These are phyloP conservation scores for Arabidopsis thaliana DNA, from an alignment of 345 rosid genomes.

Conservation along the genomic window DNA sequence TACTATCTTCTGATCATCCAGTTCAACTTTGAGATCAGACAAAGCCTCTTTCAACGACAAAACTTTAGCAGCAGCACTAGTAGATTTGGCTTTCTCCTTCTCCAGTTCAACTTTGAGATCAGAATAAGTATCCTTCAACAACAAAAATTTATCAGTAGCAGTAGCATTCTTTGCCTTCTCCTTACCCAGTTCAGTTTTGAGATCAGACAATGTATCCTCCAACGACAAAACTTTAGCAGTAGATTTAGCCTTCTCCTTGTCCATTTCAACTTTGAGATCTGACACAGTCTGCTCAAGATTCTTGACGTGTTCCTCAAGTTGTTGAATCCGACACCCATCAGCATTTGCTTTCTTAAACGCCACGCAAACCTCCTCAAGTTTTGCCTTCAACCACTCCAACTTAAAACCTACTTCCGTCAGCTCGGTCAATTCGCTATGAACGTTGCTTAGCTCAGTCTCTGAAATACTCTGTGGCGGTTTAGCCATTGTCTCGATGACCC, in stretches of 20 bases:
- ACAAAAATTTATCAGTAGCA: neutral
- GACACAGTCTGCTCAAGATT: neutral
- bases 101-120: slow-evolving; percentile 12
- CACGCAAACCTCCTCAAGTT: neutral
- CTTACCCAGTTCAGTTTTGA: neutral
- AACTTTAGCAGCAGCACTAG: neutral
- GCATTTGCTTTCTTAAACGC: neutral
- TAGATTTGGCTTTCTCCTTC: neutral
- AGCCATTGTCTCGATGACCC: neutral
- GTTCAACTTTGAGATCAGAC: slow-evolving; percentile 2
- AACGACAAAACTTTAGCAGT: neutral
- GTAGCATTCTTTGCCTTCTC: neutral
- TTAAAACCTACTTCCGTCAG: neutral
- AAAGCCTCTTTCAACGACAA: neutral
- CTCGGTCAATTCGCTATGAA: neutral
- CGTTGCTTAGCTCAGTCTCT: neutral
- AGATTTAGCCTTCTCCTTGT: neutral
- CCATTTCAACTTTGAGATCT: slow-evolving; percentile 4
- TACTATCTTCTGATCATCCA: neutral
- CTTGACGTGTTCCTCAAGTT: slow-evolving; percentile 1
- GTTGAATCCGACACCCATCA: neutral
- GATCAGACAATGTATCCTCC: neutral
- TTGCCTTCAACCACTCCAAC: neutral
- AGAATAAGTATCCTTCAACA: neutral
- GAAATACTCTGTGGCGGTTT: neutral